phyloP scores from a whole-genome alignment of 257 asterid species.

The Petunia secreta region DNA sequence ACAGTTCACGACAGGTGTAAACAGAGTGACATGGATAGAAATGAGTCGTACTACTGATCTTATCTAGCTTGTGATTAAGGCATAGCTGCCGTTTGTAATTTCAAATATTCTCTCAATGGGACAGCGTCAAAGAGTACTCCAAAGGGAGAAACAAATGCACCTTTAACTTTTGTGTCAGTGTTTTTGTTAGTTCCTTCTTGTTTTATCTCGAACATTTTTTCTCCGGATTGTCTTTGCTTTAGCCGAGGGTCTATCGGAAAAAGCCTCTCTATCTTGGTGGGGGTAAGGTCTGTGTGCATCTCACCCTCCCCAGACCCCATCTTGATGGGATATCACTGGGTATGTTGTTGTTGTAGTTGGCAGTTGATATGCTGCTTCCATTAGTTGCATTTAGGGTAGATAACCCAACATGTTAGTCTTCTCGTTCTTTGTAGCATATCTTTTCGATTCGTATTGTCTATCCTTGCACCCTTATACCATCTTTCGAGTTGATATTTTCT shows the following conservation, averaged over 20 bases:
- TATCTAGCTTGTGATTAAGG: slow-evolving; percentile 6
- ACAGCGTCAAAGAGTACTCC: neutral
- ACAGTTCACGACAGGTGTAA: neutral
- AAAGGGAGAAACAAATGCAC: slow-evolving; percentile 11
- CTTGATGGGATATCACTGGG: too few species aligned
- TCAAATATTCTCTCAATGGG: neutral
- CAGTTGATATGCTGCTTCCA: slow-evolving; percentile 7
- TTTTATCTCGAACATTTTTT: too few species aligned
- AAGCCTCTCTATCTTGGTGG: too few species aligned
- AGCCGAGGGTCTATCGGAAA: too few species aligned
- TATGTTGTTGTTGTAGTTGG: neutral
- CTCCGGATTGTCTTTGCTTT: too few species aligned
- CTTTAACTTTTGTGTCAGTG: too few species aligned
- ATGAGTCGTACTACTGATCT: neutral
- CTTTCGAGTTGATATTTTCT: slow-evolving; percentile 35
- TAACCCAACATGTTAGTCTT: too few species aligned
- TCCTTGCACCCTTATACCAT: slow-evolving; percentile 26
- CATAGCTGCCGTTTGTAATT: neutral
- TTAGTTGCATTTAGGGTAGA: neutral
- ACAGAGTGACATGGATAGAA: neutral
- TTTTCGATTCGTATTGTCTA: slow-evolving; percentile 12
- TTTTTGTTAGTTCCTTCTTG: too few species aligned
- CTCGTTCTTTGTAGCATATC: too few species aligned
- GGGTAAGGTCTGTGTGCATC: too few species aligned
- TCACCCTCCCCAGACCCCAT: too few species aligned